A percentile compares a stretch with the other conserved stretches of the same genome.
phyloP scores from a whole-genome alignment of 2,329 filamentous ascomycete species.

The Purpureocillium lavendulum region DNA sequence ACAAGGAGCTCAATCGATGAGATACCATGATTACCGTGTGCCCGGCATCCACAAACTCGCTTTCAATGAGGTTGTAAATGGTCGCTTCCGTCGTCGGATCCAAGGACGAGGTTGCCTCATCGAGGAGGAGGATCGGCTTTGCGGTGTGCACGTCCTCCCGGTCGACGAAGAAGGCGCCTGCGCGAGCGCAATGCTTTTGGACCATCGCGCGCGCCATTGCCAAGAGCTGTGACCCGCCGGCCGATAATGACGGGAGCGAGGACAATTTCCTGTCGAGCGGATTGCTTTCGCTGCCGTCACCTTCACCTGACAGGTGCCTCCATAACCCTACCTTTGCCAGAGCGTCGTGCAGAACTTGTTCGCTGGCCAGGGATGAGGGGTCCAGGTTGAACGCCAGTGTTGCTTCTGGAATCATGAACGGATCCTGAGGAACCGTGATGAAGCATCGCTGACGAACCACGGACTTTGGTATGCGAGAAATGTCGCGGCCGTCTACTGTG shows the following conservation, averaged over 20 bases:
- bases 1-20: conserved; percentile 20
- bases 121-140: conserved; percentile 22
- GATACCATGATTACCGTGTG: conserved; percentile 27
- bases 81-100: conserved; percentile 22
- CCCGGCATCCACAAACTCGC: conserved; percentile 16
- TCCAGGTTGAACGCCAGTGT: conserved; percentile 13
- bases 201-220: not conserved
- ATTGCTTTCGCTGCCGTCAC: not conserved
- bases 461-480: conserved; percentile 12
- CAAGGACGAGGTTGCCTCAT: conserved; percentile 22
- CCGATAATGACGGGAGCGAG: conserved; percentile 9
- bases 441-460: conserved; percentile 18
- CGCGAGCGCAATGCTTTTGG: not conserved
- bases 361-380: conserved; percentile 3
- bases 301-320: not conserved
- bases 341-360: conserved; percentile 3
- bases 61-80: conserved; percentile 20
- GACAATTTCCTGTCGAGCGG: conserved; percentile 18
- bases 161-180: too few species aligned
- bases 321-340: conserved; percentile 3
- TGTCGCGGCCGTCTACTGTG: conserved; percentile 18
- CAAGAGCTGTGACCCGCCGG: conserved; percentile 3
- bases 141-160: not conserved
- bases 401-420: conserved; percentile 10
- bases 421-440: conserved; percentile 22